Evolutionary conservation across 2,329 filamentous ascomycete species (phyloP), one percentile per base, ranked within the genome.

Genomic region (Thermomyces lanuginosus): DNA sequence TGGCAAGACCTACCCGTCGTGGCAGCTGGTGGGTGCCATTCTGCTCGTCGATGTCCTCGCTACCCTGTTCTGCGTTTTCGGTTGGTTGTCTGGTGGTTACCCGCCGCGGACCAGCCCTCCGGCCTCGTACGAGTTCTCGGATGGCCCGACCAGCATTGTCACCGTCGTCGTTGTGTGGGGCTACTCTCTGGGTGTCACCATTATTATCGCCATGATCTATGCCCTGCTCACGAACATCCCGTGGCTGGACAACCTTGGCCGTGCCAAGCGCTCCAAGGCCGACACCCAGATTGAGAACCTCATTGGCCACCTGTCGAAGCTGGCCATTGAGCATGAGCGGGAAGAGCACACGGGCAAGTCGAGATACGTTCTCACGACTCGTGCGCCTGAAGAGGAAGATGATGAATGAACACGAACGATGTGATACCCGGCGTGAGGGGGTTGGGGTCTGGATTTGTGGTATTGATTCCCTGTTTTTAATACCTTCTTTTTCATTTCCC

Each of bases 51-150:
- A 79, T 45, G 62, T 66, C 26, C 51, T 79, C 14, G 69, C 74
- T 12, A 77, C 73, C 21, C 58, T 78, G 46, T 79, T 78, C 63
- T 68, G 64, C 50, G 49, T 76, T 43, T 78, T 78, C 55, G 74
- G 74, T 28, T 79, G 73, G 73, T 58, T 79, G 39, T 66, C 66
- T 18, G 67, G 66, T 22, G 71, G 69, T 32, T 53, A 56, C 24
- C 55, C 35, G 34, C 10, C 26, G 18, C 28, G 42, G 32, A 41
- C 44, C 25, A 36, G 44, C 37, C 49, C 49, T 33, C 19, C 17
- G 16, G 42, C 44, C 30, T 34, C 39, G 12, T 44, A 38, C 18
- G 9, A 18, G 22, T 54, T 53, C 48, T 41, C 60, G 37, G 30
- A 42, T 45, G 64, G 66, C 37, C 61, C 65, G 49, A 62, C 62